Evolutionary conservation across 176 grass and related monocot genomes (phyloP).

Genomic region (Juncus effusus): DNA sequence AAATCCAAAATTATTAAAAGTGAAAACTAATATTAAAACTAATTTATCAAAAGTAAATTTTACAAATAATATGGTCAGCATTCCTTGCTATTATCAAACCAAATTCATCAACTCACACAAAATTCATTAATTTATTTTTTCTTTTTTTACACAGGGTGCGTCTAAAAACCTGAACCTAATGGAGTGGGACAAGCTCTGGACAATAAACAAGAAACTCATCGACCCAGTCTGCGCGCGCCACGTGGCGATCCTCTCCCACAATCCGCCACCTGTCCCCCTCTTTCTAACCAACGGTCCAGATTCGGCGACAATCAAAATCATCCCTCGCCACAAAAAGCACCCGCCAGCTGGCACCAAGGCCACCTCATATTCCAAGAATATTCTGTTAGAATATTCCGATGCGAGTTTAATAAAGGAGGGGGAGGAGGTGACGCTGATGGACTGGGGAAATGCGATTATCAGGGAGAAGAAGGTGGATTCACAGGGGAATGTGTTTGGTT

Average conservation of each 20-base stretch:
- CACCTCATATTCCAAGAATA: constrained; percentile 65
- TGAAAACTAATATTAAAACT: no score
- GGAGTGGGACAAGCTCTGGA: constrained; percentile 98
- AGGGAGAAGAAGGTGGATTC: constrained; percentile 70
- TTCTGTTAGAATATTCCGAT: constrained; percentile 76
- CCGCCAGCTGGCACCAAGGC: constrained; percentile 79
- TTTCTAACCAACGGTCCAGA: constrained; percentile 76
- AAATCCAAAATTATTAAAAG: no score
- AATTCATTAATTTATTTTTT: no score
- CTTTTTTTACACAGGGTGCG: constrained; percentile 41
- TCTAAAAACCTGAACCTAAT: constrained; percentile 97
- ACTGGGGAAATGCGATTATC: constrained; percentile 92
- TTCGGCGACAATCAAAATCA: constrained; percentile 48
- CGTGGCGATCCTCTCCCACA: constrained; percentile 61
- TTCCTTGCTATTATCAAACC: no score
- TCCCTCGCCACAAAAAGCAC: constrained; percentile 92
- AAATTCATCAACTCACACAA: no score
- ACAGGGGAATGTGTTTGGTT: constrained; percentile 49
- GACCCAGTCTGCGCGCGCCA: constrained; percentile 85
- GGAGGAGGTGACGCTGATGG: constrained; percentile 94
- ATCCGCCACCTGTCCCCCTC: constrained; percentile 33
- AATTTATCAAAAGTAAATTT: no score
- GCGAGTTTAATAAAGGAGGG: constrained; percentile 46
- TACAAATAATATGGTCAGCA: no score
- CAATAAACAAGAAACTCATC: constrained; percentile 87